These are phyloP conservation scores for Babesia gibsoni DNA, from an alignment of 169 alveolate genomes.

Conservation along the genomic window DNA sequence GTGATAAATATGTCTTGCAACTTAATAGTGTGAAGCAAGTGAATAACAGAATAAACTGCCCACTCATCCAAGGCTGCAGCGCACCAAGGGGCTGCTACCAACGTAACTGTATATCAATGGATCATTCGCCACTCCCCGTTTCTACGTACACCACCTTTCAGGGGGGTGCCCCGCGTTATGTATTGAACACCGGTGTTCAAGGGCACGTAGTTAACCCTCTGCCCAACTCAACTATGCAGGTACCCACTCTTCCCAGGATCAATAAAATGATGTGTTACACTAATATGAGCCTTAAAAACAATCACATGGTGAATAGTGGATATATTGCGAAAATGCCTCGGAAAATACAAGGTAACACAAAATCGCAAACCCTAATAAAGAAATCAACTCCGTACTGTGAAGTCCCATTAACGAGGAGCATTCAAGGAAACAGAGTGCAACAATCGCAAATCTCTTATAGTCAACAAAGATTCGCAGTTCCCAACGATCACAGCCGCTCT, in stretches of 20 bases:
- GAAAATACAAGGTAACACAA: neutral
- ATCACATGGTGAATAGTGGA: conserved; percentile 6
- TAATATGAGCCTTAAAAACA: neutral
- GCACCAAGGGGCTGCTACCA: neutral
- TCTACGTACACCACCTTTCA: neutral
- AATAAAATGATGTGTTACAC: conserved; percentile 4
- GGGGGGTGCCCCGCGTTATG: neutral
- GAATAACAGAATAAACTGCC: neutral
- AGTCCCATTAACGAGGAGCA: neutral
- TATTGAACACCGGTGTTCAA: neutral
- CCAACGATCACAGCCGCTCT: too few relatives aligned
- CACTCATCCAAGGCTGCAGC: neutral
- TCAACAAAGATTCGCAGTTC: too few relatives aligned
- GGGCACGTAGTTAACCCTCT: neutral
- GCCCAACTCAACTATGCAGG: neutral
- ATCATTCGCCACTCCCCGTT: neutral
- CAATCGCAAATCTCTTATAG: neutral
- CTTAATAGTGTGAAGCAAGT: neutral
- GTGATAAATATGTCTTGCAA: neutral
- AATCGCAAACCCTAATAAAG: conserved; percentile 7
- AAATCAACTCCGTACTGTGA: neutral
- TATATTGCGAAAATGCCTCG: neutral
- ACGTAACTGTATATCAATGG: neutral
- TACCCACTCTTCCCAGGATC: neutral
- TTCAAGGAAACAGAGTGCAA: neutral